Evolutionary conservation across 148 eudicot species (phyloP).

Genomic region (Heliamphora exappendiculata): DNA sequence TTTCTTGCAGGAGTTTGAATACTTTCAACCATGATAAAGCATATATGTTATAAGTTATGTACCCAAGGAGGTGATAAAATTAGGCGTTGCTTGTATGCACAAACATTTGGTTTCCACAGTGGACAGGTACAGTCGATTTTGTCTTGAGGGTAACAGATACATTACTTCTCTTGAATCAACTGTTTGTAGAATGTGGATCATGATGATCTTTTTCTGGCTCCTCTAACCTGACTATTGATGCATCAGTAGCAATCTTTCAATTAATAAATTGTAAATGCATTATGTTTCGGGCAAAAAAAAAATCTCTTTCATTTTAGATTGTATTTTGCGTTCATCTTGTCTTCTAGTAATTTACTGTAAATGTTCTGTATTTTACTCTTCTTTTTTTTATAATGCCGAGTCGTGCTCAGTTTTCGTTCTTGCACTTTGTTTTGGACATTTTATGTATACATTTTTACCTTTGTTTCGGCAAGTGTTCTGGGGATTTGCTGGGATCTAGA

Average conservation of each 20-base stretch:
- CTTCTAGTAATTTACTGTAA: neutral
- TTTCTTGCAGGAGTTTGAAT: conserved; percentile 9
- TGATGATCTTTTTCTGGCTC: neutral
- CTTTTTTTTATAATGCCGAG: neutral
- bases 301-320: conserved; percentile 1
- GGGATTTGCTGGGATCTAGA: neutral
- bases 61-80: conserved; percentile 26
- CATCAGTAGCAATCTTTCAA: neutral
- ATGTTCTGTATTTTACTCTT: neutral
- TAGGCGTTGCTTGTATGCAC: conserved; percentile 26
- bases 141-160: neutral
- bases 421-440: neutral
- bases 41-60: conserved; percentile 17
- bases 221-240: neutral
- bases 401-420: neutral
- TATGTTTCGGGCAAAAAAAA: neutral
- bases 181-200: neutral
- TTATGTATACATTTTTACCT: neutral
- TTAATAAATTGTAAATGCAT: neutral
- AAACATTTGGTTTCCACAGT: conserved; percentile 30
- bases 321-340: neutral
- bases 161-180: neutral
- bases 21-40: conserved; percentile 43
- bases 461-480: neutral
- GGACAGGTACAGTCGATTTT: conserved; percentile 35